Percentiles rank a stretch among this genome's conserved stretches.
Conservation (phyloP, 345 rosid species). For the Viola odorata region DNA sequence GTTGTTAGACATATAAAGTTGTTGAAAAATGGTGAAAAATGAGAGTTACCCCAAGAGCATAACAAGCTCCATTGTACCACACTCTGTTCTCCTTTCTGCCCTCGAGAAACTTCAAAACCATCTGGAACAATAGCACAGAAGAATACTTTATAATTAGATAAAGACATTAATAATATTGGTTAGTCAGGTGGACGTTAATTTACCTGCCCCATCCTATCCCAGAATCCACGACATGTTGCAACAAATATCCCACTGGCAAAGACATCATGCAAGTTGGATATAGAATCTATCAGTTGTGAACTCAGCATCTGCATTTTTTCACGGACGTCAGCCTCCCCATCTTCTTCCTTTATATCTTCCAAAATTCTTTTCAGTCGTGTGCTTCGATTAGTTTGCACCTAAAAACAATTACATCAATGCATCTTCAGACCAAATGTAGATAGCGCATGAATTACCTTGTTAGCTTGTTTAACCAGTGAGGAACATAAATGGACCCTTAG, state of each 20-base stretch:
- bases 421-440: no score
- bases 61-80: constrained; percentile 89
- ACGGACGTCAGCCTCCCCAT: constrained; percentile 81
- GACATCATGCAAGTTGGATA: constrained; percentile 71
- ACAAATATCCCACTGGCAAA: constrained; percentile 75
- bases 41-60: constrained; percentile 77
- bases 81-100: constrained; percentile 90
- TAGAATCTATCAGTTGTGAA: constrained; percentile 61
- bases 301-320: constrained; percentile 78
- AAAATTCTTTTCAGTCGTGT: constrained; percentile 76
- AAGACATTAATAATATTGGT: not conserved
- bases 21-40: not conserved
- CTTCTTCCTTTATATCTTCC: constrained; percentile 87
- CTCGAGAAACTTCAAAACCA: constrained; percentile 87
- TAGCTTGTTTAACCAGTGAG: no score
- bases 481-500: no score
- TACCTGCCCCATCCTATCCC: constrained; percentile 98
- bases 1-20: no score
- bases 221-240: constrained; percentile 76
- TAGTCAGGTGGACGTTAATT: not conserved
- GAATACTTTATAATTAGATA: not conserved
- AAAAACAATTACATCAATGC: constrained; percentile 8
- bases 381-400: constrained; percentile 70
- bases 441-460: no score
- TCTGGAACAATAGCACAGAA: constrained; percentile 20